A percentile compares a stretch with the other conserved stretches of the same genome.
Conservation (phyloP, 345 rosid genomes). For the Hypericum androsaemum region DNA sequence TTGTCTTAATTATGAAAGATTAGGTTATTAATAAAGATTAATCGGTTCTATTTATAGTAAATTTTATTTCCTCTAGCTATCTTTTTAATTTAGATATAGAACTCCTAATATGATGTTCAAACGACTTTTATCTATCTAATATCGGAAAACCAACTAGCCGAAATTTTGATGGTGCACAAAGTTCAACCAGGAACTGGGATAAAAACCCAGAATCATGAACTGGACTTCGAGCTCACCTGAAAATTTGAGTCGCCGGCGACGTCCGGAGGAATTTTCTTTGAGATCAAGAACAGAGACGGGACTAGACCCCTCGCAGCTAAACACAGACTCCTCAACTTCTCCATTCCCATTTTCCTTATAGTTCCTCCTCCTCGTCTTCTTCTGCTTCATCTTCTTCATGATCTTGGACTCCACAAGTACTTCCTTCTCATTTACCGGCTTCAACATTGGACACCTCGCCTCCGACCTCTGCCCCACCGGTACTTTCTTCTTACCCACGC, state of each 20-base stretch:
- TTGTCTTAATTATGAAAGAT: too few relatives aligned
- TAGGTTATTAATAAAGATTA: too few relatives aligned
- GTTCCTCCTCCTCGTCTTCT: not conserved
- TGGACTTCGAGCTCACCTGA: conserved; percentile 25
- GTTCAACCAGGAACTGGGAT: too few relatives aligned
- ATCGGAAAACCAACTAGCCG: too few relatives aligned
- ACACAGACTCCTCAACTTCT: conserved; percentile 11
- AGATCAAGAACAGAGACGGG: conserved; percentile 54
- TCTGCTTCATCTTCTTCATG: conserved; percentile 16
- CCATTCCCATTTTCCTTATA: too few relatives aligned
- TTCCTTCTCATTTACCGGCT: conserved; percentile 25
- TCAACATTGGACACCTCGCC: conserved; percentile 14
- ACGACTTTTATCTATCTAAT: too few relatives aligned
- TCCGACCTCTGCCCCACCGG: conserved; percentile 8
- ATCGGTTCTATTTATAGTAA: too few relatives aligned
- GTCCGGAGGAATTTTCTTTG: conserved; percentile 18
- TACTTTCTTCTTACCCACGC: conserved; percentile 2
- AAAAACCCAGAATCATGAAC: not conserved
- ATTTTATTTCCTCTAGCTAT: too few relatives aligned
- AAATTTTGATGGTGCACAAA: too few relatives aligned
- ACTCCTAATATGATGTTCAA: too few relatives aligned
- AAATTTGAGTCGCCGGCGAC: conserved; percentile 14
- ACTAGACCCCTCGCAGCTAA: conserved; percentile 30
- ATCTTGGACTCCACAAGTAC: conserved; percentile 14
- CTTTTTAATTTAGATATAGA: too few relatives aligned